Conservation (phyloP, 306 rosid species). For the Hippophae gyantsensis region DNA sequence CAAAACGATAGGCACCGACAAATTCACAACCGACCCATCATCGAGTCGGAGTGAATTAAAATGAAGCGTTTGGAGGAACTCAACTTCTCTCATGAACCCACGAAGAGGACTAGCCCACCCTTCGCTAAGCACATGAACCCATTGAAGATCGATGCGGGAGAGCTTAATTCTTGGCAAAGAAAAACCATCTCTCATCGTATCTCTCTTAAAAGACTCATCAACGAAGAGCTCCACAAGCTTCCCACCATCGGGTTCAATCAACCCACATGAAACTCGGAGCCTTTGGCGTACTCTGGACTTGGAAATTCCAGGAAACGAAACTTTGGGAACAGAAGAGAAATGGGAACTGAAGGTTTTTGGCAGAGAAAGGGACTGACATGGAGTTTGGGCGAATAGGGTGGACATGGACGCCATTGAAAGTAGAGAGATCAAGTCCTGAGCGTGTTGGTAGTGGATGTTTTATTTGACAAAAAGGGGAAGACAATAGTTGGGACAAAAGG, state of each 20-base stretch:
- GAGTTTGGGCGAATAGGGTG: conserved; percentile 36
- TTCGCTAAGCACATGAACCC: conserved; percentile 94
- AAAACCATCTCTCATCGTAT: conserved; percentile 56
- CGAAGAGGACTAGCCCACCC: conserved; percentile 92
- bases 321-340: conserved; percentile 29
- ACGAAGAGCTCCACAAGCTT: conserved; percentile 75
- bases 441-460: background rate
- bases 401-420: conserved; percentile 94
- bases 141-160: conserved; percentile 58
- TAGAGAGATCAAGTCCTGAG: conserved; percentile 14
- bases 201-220: conserved; percentile 31
- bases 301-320: conserved; percentile 15
- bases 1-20: conserved; percentile 89
- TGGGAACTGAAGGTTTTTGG: conserved; percentile 32
- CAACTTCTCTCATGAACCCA: conserved; percentile 92
- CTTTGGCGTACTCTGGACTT: conserved; percentile 17
- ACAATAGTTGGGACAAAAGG: conserved; percentile 5
- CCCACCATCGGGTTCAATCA: conserved; percentile 95
- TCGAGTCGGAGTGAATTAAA: conserved; percentile 72
- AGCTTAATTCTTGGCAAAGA: conserved; percentile 58
- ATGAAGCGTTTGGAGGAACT: conserved; percentile 99
- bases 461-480: background rate
- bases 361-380: conserved; percentile 32
- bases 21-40: conserved; percentile 72
- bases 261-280: conserved; percentile 46